Evolutionary conservation across 805 yeast species (phyloP).

Genomic region (Peterozyma toletana): DNA sequence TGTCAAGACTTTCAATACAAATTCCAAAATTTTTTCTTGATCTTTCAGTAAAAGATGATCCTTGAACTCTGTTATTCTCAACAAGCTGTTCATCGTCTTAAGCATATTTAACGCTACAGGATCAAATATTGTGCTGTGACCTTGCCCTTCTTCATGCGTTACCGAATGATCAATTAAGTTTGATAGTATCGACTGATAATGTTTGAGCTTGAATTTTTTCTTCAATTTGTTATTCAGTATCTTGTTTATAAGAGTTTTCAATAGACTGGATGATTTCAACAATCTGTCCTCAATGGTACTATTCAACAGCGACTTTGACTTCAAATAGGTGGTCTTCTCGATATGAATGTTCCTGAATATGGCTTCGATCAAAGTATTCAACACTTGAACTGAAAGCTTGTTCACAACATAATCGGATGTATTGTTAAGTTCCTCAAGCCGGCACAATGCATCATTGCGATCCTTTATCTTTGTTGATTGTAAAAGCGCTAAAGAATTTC

Average conservation of each 20-base stretch:
- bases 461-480: constrained; percentile 47
- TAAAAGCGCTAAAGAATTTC: constrained; percentile 18
- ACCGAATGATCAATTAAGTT: constrained; percentile 13
- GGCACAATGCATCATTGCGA: constrained; percentile 41
- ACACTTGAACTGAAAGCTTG: constrained; percentile 14
- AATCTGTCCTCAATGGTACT: constrained; percentile 22
- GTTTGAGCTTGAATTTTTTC: constrained; percentile 17
- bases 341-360: constrained; percentile 21
- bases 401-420: constrained; percentile 14
- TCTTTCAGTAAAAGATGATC: constrained; percentile 16
- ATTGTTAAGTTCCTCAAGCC: constrained; percentile 24
- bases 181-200: constrained; percentile 16
- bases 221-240: constrained; percentile 9
- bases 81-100: constrained; percentile 18
- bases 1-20: constrained; percentile 11
- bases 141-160: constrained; percentile 6
- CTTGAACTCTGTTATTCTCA: constrained; percentile 16
- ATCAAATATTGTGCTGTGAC: constrained; percentile 10
- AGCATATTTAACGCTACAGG: constrained; percentile 24
- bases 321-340: constrained; percentile 26
- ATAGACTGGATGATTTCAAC: constrained; percentile 22
- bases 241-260: constrained; percentile 20
- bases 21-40: constrained; percentile 11
- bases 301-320: constrained; percentile 13
- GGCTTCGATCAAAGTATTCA: constrained; percentile 18